Evolutionary conservation across 192 early-diverging fungal genomes (phyloP).

Genomic region (Coemansia sp.): DNA sequence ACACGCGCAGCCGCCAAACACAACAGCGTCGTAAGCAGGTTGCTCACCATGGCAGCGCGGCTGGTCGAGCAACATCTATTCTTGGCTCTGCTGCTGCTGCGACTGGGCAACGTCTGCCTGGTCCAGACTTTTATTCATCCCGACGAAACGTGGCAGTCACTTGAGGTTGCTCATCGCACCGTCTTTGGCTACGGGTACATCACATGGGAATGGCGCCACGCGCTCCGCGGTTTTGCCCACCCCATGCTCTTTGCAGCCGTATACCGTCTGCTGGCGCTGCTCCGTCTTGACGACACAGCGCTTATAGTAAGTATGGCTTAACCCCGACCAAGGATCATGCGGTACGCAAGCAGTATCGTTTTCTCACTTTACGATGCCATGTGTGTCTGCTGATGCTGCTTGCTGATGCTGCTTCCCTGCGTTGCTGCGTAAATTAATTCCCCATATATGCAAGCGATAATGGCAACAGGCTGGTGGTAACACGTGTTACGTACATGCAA

Average conservation of each 20-base stretch:
- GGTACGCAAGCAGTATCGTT: too few species aligned
- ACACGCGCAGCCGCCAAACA: too few species aligned
- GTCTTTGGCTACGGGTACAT: conserved; percentile 88
- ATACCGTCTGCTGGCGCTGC: conserved; percentile 61
- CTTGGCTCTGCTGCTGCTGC: conserved; percentile 22
- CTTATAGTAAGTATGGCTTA: conserved; percentile 60
- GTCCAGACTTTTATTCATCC: conserved; percentile 82
- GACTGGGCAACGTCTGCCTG: conserved; percentile 28
- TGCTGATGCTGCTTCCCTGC: not conserved
- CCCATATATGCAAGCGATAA: not conserved
- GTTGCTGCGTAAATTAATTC: conserved; percentile 27
- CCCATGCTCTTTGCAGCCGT: conserved; percentile 79
- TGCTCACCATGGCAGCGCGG: not conserved
- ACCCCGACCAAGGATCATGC: not conserved
- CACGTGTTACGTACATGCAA: not conserved
- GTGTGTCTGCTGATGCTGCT: too few species aligned
- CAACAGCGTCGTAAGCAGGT: too few species aligned
- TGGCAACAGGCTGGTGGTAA: not conserved
- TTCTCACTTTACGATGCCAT: too few species aligned
- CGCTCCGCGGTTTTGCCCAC: conserved; percentile 78
- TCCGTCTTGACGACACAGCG: conserved; percentile 61
- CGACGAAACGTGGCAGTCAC: conserved; percentile 97
- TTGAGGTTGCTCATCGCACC: conserved; percentile 84
- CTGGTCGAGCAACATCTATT: conserved; percentile 11
- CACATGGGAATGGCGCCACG: conserved; percentile 92